Evolutionary conservation across 2,329 filamentous ascomycete genomes (phyloP).

Genomic region (Fusarium nelsonii): DNA sequence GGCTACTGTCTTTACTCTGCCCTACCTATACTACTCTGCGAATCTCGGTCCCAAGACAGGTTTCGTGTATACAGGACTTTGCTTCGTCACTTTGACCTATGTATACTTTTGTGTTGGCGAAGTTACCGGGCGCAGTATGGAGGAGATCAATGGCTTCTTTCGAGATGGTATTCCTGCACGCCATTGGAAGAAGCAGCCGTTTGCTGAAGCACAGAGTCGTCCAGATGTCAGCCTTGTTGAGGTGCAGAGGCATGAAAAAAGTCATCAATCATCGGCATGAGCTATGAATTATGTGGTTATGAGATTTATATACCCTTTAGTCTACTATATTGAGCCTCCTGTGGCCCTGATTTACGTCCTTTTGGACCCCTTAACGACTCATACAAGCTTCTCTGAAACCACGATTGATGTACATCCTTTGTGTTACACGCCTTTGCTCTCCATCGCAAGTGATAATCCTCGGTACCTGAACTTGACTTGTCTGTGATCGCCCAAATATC

Average conservation of each 20-base stretch:
- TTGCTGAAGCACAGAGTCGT: constrained; percentile 13
- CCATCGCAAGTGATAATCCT: background rate
- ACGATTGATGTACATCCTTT: constrained; percentile 2
- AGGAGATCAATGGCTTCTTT: constrained; percentile 50
- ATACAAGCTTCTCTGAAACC: background rate
- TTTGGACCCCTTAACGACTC: background rate
- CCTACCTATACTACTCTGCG: constrained; percentile 58
- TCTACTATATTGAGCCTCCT: background rate
- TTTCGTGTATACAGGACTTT: constrained; percentile 54
- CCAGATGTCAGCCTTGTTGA: constrained; percentile 6
- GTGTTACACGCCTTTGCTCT: constrained; percentile 4
- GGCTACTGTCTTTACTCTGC: constrained; percentile 55
- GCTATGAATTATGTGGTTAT: constrained; percentile 6
- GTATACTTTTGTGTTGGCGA: constrained; percentile 55
- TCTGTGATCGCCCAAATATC: background rate
- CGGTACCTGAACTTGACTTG: background rate
- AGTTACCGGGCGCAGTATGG: constrained; percentile 47
- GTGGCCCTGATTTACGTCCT: background rate
- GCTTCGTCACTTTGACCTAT: constrained; percentile 52
- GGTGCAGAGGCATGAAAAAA: constrained; percentile 13
- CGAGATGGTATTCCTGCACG: constrained; percentile 46
- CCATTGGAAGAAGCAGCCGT: constrained; percentile 46
- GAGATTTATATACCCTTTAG: constrained; percentile 11
- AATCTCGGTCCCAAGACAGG: constrained; percentile 55
- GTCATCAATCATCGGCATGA: background rate